Conservation (phyloP, 805 yeast species). For the Cyberlindnera maritima region DNA sequence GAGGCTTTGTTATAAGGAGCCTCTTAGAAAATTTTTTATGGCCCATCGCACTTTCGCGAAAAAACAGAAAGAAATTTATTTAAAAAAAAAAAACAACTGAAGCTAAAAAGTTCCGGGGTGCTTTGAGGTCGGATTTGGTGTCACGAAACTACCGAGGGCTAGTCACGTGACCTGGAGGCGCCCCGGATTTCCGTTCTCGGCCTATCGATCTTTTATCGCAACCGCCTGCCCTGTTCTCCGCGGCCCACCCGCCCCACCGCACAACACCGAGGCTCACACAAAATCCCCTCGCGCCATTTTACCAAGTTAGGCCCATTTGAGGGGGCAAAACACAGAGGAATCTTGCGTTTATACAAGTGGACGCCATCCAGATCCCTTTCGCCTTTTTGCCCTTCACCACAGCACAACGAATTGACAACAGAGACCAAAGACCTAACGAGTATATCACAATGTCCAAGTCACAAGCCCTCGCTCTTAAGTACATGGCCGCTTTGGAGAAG, state of each 20-base stretch:
- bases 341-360: too few relatives aligned
- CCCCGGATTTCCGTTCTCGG: neutral
- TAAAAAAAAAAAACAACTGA: neutral
- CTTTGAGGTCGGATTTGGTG: neutral
- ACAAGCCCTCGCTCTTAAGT: constrained; percentile 22
- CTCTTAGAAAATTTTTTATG: constrained; percentile 14
- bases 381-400: too few relatives aligned
- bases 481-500: constrained; percentile 38
- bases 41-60: constrained; percentile 11
- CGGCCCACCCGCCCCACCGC: too few relatives aligned
- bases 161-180: neutral
- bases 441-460: neutral
- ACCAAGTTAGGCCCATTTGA: neutral
- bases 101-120: neutral
- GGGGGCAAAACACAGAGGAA: too few relatives aligned
- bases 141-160: too few relatives aligned
- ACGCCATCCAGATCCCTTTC: too few relatives aligned
- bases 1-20: neutral
- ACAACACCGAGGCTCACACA: constrained; percentile 4
- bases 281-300: constrained; percentile 1
- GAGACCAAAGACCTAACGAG: too few relatives aligned
- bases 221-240: neutral
- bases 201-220: neutral
- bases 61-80: neutral
- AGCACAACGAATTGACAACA: neutral